A percentile compares a stretch with the other conserved stretches of the same genome.
Conservation (phyloP, 805 yeast genomes). For the Zygoascus ofunaensis region DNA sequence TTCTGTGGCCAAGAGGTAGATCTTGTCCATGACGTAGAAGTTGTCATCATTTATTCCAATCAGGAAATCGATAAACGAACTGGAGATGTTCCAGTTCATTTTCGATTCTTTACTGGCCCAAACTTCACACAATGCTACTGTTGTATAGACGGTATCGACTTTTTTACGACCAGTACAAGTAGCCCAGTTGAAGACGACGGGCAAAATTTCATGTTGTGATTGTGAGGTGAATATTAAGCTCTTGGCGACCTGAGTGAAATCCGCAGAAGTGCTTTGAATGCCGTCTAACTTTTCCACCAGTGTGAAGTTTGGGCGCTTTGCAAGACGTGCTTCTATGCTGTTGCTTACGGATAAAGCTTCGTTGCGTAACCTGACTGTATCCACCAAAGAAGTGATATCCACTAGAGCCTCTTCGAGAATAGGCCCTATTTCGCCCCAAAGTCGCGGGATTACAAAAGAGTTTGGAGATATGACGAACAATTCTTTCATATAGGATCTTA, state of each 20-base stretch:
- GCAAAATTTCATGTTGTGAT: conserved; percentile 12
- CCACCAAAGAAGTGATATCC: conserved; percentile 9
- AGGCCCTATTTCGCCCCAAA: conserved; percentile 23
- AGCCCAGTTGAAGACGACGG: conserved; percentile 24
- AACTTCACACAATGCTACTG: conserved; percentile 14
- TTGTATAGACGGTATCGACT: conserved; percentile 18
- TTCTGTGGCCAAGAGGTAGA: conserved; percentile 42
- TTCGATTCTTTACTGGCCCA: conserved; percentile 11
- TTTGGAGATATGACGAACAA: conserved; percentile 20
- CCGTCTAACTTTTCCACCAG: conserved; percentile 21
- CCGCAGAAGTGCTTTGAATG: conserved; percentile 18
- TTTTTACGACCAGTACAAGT: conserved; percentile 14
- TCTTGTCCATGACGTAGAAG: conserved; percentile 11
- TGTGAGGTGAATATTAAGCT: conserved; percentile 7
- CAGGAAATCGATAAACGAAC: conserved; percentile 20
- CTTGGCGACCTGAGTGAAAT: conserved; percentile 15
- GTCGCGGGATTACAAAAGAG: conserved; percentile 27
- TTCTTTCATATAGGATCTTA: conserved; percentile 9
- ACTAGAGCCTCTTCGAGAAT: conserved; percentile 21
- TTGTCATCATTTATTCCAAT: conserved; percentile 10
- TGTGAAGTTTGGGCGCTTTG: background rate
- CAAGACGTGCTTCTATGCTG: conserved; percentile 14
- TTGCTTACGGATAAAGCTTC: conserved; percentile 19
- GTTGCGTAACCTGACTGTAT: conserved; percentile 17
- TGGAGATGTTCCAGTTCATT: conserved; percentile 19